Evolutionary conservation across 768 basidiomycete species (phyloP), one percentile per base, ranked within the genome.

Genomic region (Asterophora parasitica): DNA sequence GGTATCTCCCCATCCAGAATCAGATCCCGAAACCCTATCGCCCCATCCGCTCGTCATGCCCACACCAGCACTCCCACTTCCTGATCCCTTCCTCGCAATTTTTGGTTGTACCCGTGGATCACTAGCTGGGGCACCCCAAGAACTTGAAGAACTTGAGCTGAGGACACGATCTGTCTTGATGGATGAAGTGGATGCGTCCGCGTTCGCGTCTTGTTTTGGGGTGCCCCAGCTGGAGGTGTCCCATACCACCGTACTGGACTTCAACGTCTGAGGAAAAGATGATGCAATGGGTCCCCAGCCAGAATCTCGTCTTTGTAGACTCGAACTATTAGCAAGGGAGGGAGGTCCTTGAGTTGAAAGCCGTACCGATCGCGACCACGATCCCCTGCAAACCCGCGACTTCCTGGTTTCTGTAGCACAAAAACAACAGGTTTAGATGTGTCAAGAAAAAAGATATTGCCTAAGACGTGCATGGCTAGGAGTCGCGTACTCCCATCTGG

Each of bases 401-500:
- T 32, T 16, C 34, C 12, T 2, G 27, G 7, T 30, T 23, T 6
- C 17, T 26, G 5, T 31, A 12, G 17, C 23, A 23, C 23, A 23
- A 28, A 48, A 28, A 19, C 12, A 19, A 7, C 5, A 6, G 9
- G 20, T 12, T 35, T 26, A 27, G 26, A 17, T 3, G 8, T 35
- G 16, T 12, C 13, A 45, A 26, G 27, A 12, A 15, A 7, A 40
- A 12, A 26, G 23, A 23, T 23, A 42, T 32, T 23, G 27, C 36
- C 23, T 10, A 4, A 19, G 13, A 44, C 7, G 2, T 36, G 16
- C 12, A 42, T 53, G 51, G 36, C 42, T 46, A 17, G 16, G 26
- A 3, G 30, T 32, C 15, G 60, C 60, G 34, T 15, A 20, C 2
- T 26, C 40, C 65, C 65, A 66, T 30, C 15, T 32, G 13, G 57